These are phyloP conservation scores for Zasmidium citrigriseum DNA, from an alignment of 2,329 filamentous ascomycete genomes.

Conservation along the genomic window DNA sequence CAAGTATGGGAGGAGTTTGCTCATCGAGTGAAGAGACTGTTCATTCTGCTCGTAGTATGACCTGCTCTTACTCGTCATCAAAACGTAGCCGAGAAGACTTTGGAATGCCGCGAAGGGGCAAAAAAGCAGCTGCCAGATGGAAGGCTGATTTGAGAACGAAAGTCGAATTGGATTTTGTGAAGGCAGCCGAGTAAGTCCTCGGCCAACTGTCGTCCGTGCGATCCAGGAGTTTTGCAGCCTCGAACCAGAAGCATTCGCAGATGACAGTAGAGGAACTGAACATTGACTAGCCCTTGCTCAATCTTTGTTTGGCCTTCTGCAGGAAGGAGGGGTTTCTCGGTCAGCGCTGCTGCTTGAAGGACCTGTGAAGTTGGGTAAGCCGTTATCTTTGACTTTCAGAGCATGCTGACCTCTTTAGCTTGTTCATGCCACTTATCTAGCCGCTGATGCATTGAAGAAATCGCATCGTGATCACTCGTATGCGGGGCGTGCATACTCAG, in stretches of 20 bases:
- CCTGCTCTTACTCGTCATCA: neutral
- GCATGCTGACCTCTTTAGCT: neutral
- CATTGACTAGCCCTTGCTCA: constrained; percentile 17
- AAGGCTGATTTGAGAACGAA: constrained; percentile 15
- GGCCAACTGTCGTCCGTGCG: neutral
- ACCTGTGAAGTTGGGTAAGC: constrained; percentile 7
- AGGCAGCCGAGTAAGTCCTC: constrained; percentile 21
- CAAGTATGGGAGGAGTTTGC: neutral
- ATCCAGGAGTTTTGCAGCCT: constrained; percentile 9
- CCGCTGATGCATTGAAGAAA: neutral
- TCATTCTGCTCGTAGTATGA: neutral
- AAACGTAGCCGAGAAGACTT: constrained; percentile 23
- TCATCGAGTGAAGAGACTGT: neutral
- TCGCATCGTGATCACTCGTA: constrained; percentile 14
- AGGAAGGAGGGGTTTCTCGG: constrained; percentile 24
- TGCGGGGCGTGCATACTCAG: constrained; percentile 21
- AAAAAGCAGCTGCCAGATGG: constrained; percentile 26
- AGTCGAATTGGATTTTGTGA: constrained; percentile 19
- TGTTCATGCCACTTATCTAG: constrained; percentile 21
- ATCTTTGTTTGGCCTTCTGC: constrained; percentile 11
- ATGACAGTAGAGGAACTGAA: constrained; percentile 19
- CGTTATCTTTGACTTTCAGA: neutral
- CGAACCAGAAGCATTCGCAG: constrained; percentile 18
- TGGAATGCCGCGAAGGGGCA: constrained; percentile 28
- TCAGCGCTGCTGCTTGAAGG: constrained; percentile 20